Percentiles rank a stretch among this genome's conserved stretches.
phyloP scores from a whole-genome alignment of 176 grass and related monocot species.

The Musa troglodytarum region DNA sequence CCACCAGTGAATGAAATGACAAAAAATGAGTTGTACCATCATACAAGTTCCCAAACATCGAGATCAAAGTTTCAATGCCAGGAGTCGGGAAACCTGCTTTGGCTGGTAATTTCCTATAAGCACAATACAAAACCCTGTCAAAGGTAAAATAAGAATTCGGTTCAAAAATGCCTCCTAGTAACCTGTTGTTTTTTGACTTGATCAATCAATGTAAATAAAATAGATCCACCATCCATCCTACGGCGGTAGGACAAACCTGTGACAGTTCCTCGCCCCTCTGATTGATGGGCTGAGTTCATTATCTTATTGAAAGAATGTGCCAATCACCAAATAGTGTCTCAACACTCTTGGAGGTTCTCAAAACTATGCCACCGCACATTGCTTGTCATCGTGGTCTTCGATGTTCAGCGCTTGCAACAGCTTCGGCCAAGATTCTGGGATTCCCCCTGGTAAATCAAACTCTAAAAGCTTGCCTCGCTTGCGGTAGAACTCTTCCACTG shows the following conservation, averaged over 20 bases:
- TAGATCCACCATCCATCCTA: not conserved
- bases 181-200: not conserved
- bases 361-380: slow-evolving; percentile 47
- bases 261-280: not conserved
- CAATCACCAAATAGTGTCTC: not conserved
- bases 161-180: not conserved
- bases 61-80: too few relatives aligned
- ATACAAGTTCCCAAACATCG: too few relatives aligned
- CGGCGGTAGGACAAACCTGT: not conserved
- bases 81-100: too few relatives aligned
- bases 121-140: not conserved
- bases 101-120: too few relatives aligned
- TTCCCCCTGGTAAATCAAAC: slow-evolving; percentile 86
- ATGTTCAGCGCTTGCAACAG: slow-evolving; percentile 66
- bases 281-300: slow-evolving; percentile 2
- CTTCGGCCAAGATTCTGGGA: slow-evolving; percentile 89
- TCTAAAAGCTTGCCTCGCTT: slow-evolving; percentile 66
- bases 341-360: not conserved
- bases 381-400: slow-evolving; percentile 59
- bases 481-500: slow-evolving; percentile 77
- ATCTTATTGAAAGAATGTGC: slow-evolving; percentile 10
- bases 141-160: not conserved
- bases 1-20: too few relatives aligned
- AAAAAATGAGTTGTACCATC: too few relatives aligned
- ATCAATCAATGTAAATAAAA: not conserved